Evolutionary conservation across 371 early-diverging fungal species (phyloP).

Genomic region (Mucor mucedo): DNA sequence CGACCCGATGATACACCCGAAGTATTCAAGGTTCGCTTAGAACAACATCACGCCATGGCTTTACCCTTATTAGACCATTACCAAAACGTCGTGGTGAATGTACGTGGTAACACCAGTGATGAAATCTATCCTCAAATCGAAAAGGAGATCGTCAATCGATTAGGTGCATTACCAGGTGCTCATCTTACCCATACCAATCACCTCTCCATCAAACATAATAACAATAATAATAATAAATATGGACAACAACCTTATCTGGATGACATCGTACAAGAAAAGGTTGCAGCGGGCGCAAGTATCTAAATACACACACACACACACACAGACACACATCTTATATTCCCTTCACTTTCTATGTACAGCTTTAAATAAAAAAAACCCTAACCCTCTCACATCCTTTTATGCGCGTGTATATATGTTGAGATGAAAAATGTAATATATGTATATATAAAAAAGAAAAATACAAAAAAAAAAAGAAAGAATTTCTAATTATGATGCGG

Average conservation of each 20-base stretch:
- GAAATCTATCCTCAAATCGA: conserved; percentile 89
- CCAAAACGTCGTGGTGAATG: conserved; percentile 65
- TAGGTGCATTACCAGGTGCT: conserved; percentile 44
- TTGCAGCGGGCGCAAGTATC: conserved; percentile 14
- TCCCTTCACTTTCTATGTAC: not conserved
- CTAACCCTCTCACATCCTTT: too few relatives aligned
- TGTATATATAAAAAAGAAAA: too few relatives aligned
- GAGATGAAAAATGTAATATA: too few relatives aligned
- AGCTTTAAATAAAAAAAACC: too few relatives aligned
- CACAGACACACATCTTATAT: not conserved
- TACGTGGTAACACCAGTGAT: conserved; percentile 83
- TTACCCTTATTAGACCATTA: conserved; percentile 86
- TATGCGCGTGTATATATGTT: too few relatives aligned
- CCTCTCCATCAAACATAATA: conserved; percentile 13
- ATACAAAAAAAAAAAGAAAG: too few relatives aligned
- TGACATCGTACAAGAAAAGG: conserved; percentile 10
- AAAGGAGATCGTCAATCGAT: conserved; percentile 51
- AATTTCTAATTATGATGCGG: conserved; percentile 9
- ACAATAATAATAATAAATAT: conserved; percentile 4
- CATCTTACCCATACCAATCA: conserved; percentile 12
- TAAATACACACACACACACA: conserved; percentile 3
- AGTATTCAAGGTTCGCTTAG: conserved; percentile 78
- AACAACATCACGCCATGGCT: conserved; percentile 77
- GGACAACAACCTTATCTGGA: not conserved
- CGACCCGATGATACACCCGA: conserved; percentile 93